Base-by-base conservation (phyloP, 306 rosid species). In the Trifolium repens region DNA sequence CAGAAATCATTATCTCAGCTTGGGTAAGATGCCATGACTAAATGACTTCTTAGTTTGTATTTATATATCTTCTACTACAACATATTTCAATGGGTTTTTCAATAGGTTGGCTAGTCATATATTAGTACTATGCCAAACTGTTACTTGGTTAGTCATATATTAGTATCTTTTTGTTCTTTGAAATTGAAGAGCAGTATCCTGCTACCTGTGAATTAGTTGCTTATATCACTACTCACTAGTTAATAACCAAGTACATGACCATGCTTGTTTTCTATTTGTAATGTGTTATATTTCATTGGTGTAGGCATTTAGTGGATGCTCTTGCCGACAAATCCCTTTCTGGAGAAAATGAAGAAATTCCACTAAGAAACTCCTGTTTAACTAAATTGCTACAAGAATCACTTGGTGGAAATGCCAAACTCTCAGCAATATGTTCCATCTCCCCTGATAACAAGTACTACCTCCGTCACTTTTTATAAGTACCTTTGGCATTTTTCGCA, bases 391-490 rank as follows among this genome's bases (percentile, higher is more conserved):
- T 96, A 57, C 81, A 79, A 69, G 94, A 89, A 61, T 79, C 96
- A 68, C 85, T 96, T 73, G 94, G 91, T 43, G 96, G 96, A 80
- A 96, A 90, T 84, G 84, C 91, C 58, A 92, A 88, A 79, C 84
- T 92, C 73, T 88, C 97, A 61, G 90, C 90, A 30, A 87, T 92
- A 50, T 96, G 97, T 73, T 89, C 90, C 66, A 71, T 92, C 89
- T 83, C 87, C 54, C 83, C 87, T 6, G 88, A 92, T 79, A 84
- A 79, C 84, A 89, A 54, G 99, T 94, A 58, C n/a, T 58, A 13
- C 64, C 16, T 11, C 9, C 0, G 10, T 58, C 4, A 16, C 9
- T 26, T 58, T 58, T 58, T 26, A 26, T 26, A 58, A 58, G 16
- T 58, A 58, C 16, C 37, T 58, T 58, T 58, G 64, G n/a, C 64